Evolutionary conservation across 768 basidiomycete species (phyloP).

Genomic region (Tephrocybe sp.): DNA sequence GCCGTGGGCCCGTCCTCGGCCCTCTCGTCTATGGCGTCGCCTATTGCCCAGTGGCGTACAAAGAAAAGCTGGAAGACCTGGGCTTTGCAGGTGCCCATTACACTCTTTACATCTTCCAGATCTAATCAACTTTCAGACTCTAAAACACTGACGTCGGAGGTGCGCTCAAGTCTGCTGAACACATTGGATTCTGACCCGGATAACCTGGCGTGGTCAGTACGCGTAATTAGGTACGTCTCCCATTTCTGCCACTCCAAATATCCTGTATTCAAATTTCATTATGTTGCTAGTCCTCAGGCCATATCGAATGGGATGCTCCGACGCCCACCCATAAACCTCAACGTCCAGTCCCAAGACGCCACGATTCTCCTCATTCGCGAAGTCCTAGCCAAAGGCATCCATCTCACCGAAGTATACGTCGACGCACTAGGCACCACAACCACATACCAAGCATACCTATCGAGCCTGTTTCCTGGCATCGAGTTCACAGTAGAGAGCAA

Average conservation of each 20-base stretch:
- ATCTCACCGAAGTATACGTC: constrained; percentile 86
- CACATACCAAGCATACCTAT: constrained; percentile 83
- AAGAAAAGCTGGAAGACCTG: constrained; percentile 67
- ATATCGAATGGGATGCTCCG: constrained; percentile 92
- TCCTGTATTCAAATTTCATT: background rate
- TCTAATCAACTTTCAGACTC: constrained; percentile 58
- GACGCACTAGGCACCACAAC: constrained; percentile 90
- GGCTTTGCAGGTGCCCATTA: constrained; percentile 81
- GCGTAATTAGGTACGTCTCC: constrained; percentile 59
- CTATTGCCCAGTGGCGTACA: constrained; percentile 82
- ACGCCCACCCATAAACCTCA: constrained; percentile 80
- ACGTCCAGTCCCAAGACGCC: constrained; percentile 84
- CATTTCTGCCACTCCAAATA: background rate
- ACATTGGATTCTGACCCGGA: constrained; percentile 67
- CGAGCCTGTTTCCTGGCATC: constrained; percentile 78
- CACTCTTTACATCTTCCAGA: background rate
- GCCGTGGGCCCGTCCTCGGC: constrained; percentile 91
- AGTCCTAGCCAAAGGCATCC: constrained; percentile 76
- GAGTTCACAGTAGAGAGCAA: constrained; percentile 87
- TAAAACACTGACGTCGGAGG: constrained; percentile 78
- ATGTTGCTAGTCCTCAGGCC: constrained; percentile 67
- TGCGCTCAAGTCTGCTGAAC: constrained; percentile 59
- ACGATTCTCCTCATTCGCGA: constrained; percentile 87
- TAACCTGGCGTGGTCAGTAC: constrained; percentile 80
- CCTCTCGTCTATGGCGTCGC: constrained; percentile 96